Evolutionary conservation across 441 rosid species (phyloP), one percentile per base, ranked within the genome.

Genomic region (Populus tomentosa): DNA sequence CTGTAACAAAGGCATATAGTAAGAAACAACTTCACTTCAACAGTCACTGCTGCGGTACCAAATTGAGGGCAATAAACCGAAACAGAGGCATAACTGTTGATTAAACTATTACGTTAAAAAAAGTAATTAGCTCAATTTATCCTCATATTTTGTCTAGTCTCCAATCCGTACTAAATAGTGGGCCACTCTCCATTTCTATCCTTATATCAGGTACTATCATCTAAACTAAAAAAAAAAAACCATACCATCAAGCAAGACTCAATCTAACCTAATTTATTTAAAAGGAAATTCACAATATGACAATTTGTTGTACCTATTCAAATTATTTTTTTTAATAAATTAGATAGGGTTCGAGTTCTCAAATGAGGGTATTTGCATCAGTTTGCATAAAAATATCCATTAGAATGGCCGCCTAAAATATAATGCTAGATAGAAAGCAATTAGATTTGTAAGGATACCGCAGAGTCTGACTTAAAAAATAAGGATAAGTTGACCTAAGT

Each of bases 1-100:
- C 98, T 94, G 94, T 85, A 74, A 74, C 9, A 79, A 28, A 13
- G 2, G 4, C 14, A 63, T 30, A 23, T 20, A 6, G 64, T 11
- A 10, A 30, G 16, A 75, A 72, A 59, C 62, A 30, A 4, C 69
- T 16, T 5, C 35, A 65, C 35, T 30, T 30, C 0, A 65, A 28
- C 69, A 13, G 32, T 30, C 69, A 65, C n/a, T 10, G 16, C 8
- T 28, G 32, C 69, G 18, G 32, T 9, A 65, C 32, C 69, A 65
- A 65, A 65, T 13, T 10, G 7, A 24, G 36, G 69, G 69, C 33
- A 28, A 3, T 28, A 16, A 16, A 26, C 26, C 26, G 26, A 26
- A 26, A 26, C 26, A 26, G 16, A 75, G 30, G 65, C 33, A 38
- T 21, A n/a, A 74, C n/a, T 38, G 35, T 18, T 26, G 30, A 26